These are phyloP conservation scores for Umbellularia californica DNA, from an alignment of 164 flowering plant species.

Conservation along the genomic window DNA sequence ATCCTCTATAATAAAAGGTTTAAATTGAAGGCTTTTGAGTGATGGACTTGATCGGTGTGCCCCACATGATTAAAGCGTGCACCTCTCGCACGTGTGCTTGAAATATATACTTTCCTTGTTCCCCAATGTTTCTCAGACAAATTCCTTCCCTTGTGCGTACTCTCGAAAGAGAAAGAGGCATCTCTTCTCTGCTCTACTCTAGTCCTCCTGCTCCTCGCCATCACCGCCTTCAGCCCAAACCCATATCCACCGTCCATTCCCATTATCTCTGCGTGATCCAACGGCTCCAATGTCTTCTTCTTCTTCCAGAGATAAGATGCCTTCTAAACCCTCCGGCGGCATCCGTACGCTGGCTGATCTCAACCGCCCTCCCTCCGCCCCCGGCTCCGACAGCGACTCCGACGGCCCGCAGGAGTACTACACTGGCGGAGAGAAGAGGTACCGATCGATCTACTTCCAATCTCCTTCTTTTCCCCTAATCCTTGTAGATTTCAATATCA, in stretches of 20 bases:
- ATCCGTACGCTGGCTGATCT: conserved; percentile 7
- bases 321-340: conserved; percentile 1
- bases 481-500: not conserved
- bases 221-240: not conserved
- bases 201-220: not conserved
- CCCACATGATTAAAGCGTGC: too few species aligned
- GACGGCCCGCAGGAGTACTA: conserved; percentile 11
- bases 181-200: not conserved
- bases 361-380: conserved; percentile 1
- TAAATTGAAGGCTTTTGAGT: too few species aligned
- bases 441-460: not conserved
- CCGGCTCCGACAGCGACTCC: conserved; percentile 6
- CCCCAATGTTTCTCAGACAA: too few species aligned
- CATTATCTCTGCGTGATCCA: not conserved
- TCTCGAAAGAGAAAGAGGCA: too few species aligned
- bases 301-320: not conserved
- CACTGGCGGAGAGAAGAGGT: conserved; percentile 11
- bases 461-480: not conserved
- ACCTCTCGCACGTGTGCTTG: too few species aligned
- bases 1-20: too few species aligned
- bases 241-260: not conserved
- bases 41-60: too few species aligned
- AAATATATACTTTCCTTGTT: too few species aligned
- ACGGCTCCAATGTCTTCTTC: not conserved
- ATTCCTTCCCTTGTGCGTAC: too few species aligned